phyloP scores from a whole-genome alignment of 2,329 filamentous ascomycete genomes.

The Aspergillus sp. region DNA sequence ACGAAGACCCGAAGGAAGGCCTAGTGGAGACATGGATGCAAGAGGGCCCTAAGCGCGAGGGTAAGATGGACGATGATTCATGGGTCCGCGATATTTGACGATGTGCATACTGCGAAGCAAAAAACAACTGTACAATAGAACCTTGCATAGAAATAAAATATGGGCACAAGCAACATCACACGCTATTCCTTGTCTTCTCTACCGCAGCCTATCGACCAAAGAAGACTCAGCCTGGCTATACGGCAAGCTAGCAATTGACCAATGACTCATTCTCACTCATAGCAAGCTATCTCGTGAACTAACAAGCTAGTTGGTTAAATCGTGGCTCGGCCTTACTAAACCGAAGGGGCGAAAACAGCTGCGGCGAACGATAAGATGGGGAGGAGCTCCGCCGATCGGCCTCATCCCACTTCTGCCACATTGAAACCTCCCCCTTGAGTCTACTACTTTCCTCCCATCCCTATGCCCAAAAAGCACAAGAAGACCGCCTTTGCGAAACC shows the following conservation, averaged over 20 bases:
- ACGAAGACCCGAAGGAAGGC: constrained; percentile 75
- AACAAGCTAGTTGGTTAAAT: too few relatives aligned
- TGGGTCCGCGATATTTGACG: constrained; percentile 59
- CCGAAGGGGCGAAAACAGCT: too few relatives aligned
- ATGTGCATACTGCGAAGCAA: too few relatives aligned
- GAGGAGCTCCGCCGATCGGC: constrained; percentile 9
- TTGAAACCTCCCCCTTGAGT: constrained; percentile 8
- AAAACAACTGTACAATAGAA: constrained; percentile 8
- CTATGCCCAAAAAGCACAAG: constrained; percentile 53
- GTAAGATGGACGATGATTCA: constrained; percentile 62
- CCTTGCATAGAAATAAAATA: constrained; percentile 11
- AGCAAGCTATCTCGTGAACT: too few relatives aligned
- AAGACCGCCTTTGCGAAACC: constrained; percentile 44
- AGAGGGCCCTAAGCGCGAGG: constrained; percentile 56
- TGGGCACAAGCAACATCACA: not conserved
- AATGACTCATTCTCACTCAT: not conserved
- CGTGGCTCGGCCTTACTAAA: too few relatives aligned
- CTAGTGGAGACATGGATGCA: constrained; percentile 78
- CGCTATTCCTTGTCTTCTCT: not conserved
- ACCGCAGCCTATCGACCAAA: not conserved
- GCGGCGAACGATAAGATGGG: not conserved
- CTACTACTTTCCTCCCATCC: constrained; percentile 14
- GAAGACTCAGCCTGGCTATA: too few relatives aligned
- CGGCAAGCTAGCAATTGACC: too few relatives aligned
- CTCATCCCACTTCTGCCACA: constrained; percentile 6